These are phyloP conservation scores for Ophiognomonia clavigignenti-juglandacearum DNA, from an alignment of 2,329 filamentous ascomycete genomes.

Conservation along the genomic window DNA sequence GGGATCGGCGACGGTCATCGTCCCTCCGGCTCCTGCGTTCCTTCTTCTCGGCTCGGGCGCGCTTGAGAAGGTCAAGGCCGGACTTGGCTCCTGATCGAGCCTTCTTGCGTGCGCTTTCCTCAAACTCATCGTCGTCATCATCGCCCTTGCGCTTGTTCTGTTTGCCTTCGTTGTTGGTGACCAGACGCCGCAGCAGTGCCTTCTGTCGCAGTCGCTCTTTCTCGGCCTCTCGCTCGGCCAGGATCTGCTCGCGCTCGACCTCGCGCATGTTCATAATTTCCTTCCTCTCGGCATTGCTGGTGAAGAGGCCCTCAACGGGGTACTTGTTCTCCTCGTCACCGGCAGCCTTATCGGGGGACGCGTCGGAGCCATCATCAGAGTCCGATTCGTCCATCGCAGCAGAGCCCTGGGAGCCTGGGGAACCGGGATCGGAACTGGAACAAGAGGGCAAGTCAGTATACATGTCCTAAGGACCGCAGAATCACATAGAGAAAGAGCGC, in stretches of 20 bases:
- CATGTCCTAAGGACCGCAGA: not conserved
- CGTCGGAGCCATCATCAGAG: constrained; percentile 58
- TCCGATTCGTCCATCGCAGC: constrained; percentile 88
- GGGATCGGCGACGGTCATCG: constrained; percentile 53
- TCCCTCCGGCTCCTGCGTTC: constrained; percentile 60
- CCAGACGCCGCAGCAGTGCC: constrained; percentile 71
- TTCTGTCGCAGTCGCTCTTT: constrained; percentile 81
- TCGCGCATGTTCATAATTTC: constrained; percentile 83
- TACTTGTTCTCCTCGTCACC: constrained; percentile 64
- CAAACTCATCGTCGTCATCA: constrained; percentile 70
- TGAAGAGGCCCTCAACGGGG: constrained; percentile 83
- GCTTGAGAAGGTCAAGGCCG: constrained; percentile 67
- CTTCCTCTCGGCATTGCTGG: constrained; percentile 66
- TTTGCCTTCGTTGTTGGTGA: constrained; percentile 58
- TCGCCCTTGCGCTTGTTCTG: constrained; percentile 75
- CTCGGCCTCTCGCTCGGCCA: constrained; percentile 74
- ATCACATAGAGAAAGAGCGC: not conserved
- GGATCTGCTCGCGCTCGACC: constrained; percentile 82
- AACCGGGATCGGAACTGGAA: constrained; percentile 12
- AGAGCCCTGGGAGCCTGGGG: constrained; percentile 71
- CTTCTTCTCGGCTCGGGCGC: constrained; percentile 59
- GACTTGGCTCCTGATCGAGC: constrained; percentile 66
- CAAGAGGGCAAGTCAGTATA: constrained; percentile 13
- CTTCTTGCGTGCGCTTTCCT: constrained; percentile 71
- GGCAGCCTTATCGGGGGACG: constrained; percentile 38